These are phyloP conservation scores for Phallus indusiatus DNA, from an alignment of 768 basidiomycete species.

Conservation along the genomic window DNA sequence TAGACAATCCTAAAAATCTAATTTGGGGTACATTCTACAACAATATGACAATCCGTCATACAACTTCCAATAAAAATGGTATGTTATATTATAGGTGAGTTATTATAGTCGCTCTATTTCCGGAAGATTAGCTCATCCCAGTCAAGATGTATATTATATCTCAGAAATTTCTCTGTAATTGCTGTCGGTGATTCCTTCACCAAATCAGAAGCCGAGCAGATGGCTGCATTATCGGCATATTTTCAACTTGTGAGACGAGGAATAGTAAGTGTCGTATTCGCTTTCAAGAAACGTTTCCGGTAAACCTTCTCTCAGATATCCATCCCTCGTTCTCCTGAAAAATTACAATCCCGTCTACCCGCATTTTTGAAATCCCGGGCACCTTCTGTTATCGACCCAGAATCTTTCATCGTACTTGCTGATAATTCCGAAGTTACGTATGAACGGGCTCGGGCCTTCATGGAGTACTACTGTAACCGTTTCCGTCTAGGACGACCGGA, in stretches of 20 bases:
- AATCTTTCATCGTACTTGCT: constrained; percentile 15
- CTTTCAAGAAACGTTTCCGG: constrained; percentile 2
- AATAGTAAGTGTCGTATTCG: constrained; percentile 40
- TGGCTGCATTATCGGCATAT: constrained; percentile 68
- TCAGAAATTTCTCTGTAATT: constrained; percentile 22
- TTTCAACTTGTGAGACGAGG: constrained; percentile 58
- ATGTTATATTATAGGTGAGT: constrained; percentile 2
- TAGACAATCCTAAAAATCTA: background rate
- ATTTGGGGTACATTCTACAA: background rate
- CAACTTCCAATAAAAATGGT: background rate
- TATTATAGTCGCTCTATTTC: background rate
- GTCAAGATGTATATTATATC: constrained; percentile 21
- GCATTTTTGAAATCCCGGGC: background rate
- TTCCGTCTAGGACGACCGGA: constrained; percentile 70
- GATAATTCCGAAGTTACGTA: constrained; percentile 57
- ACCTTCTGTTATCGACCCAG: background rate
- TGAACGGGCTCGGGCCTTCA: constrained; percentile 76
- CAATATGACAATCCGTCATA: background rate
- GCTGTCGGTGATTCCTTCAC: constrained; percentile 53
- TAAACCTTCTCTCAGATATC: background rate
- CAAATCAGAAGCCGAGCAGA: constrained; percentile 57
- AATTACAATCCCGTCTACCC: background rate
- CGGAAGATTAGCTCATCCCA: background rate
- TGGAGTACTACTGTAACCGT: constrained; percentile 88
- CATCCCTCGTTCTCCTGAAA: background rate